Evolutionary conservation across 345 rosid species (phyloP), one percentile per base, ranked within the genome.

Genomic region (Durio zibethinus): DNA sequence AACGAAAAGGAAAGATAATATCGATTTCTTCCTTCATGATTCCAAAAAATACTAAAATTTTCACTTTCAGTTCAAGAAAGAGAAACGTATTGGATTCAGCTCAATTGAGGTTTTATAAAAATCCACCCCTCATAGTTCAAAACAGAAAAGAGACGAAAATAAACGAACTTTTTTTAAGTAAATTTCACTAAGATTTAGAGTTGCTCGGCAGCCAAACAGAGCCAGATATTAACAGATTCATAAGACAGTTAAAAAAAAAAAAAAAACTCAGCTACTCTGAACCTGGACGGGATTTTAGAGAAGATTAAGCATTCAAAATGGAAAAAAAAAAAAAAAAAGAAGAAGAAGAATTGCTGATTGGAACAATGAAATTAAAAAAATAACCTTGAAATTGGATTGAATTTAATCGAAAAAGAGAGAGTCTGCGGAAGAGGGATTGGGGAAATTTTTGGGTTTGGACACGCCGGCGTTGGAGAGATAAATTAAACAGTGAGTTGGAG

Each of bases 401-500:
- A 70, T 25, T 54, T 6, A 66, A 70, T 23, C 23, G 56, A 4
- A 59, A 45, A 69, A 5, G 43, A 23, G 56, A 31, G 1, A 1
- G 56, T 43, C 75, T 56, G 25, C 70, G 74, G 79, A 56, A 4
- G 16, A 33, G 12, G 45, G 0, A 43, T 42, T 11, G 4, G 54
- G 12, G 14, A 15, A 1, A 75, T 43, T 73, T 56, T 62, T 48
- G 74, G 77, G 69, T 66, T 78, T 56, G 52, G 72, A 85, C 86
- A 84, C 82, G 87, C 86, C 82, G 87, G 88, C 87, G 70, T 67
- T 35, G 0, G 77, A 77, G 76, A 57, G 74, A 70, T 57, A 47
- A 11, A 25, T 1, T 3, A 7, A 27, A 29, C 21, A 38, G 80
- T n/a, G 80, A 75, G 69, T 48, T 78, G 77, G 50, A 52, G 79